Evolutionary conservation across 2,329 filamentous ascomycete genomes (phyloP), one percentile per base, ranked within the genome.

Genomic region (Mycogone perniciosa): DNA sequence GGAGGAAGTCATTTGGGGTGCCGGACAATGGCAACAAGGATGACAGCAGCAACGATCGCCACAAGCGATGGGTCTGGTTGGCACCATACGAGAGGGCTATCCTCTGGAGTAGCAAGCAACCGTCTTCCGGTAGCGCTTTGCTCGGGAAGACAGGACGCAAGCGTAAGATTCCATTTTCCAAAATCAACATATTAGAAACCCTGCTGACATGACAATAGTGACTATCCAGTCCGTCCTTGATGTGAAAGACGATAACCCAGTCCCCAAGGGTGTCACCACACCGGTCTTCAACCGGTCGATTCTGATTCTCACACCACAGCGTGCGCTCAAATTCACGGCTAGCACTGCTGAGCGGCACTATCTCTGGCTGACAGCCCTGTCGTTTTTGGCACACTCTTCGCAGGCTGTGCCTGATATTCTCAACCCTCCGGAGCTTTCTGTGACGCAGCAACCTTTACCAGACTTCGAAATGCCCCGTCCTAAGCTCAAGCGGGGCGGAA

Each of bases 101-200:
- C 54, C 88, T 99, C 68, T 99, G 93, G 93, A 96, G 92, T 69
- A 95, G 87, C 76, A 96, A 95, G 75, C 93, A 99, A 70, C 93
- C 93, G 11, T 89, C 85, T 7, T 89, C 85, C 59, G 90, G 91
- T 31, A 86, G 82, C 60, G 92, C 91, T 31, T 71, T 99, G 67
- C 79, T 97, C 76, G 93, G 93, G 58, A 99, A 97, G 75, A 87
- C 86, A 64, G 93, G 93, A 49, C 85, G 93, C 60, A 99, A 97
- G 72, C 72, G 92, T 96, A 78, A 84, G 90, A 82, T 51, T 45
- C 50, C 44, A n/a, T 27, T 20, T 46, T 53, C 10, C 13, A n/a
- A 27, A 42, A 27, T 20, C 20, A 3, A 20, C 20, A 20, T 20
- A 20, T 20, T 2, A 20, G 20, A 20, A 20, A 20, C 3, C 20